Evolutionary conservation across 2,329 filamentous ascomycete species (phyloP), one percentile per base, ranked within the genome.

Genomic region (Apiospora hydei): DNA sequence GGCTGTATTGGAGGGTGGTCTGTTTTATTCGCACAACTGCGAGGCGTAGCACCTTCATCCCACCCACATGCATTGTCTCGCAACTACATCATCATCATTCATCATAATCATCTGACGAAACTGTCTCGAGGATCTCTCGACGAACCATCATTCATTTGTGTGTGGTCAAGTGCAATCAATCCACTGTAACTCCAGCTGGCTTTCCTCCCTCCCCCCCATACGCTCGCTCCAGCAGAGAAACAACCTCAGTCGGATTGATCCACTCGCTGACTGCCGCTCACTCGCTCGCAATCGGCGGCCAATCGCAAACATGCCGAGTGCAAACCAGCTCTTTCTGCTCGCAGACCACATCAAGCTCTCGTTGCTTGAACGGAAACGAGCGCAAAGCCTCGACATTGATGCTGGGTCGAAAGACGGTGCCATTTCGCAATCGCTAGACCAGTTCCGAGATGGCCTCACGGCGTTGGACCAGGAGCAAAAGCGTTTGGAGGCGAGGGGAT

Each of bases 331-430:
- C 76, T 94, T 95, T 81, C 92, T 98, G 70, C 90, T 98, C 72
- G 94, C 95, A 79, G 96, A 99, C 84, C 96, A 98, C 83, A 94
- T 98, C 87, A 98, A 98, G 84, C 90, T 98, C 74, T 98, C 95
- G 18, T 88, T 99, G 21, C 91, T 98, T 38, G 96, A 98, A 85
- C 91, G 96, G 72, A 92, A 97, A 84, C 92, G 96, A 72, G 94
- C 95, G 68, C 90, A 94, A 78, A 93, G 91, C 18, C 88, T 98
- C 64, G 91, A 94, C 76, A 89, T 98, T 71, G 90, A 94, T 72
- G 90, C 90, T 69, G 93, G 93, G 80, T 91, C 92, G 26, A 94
- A 98, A 82, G 95, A 98, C 84, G 92, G 93, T 53, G 93, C 97
- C 81, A 95, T 98, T 76, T 93, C 93, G 21, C 90, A 94, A 70